Evolutionary conservation across 2,329 filamentous ascomycete genomes (phyloP), one percentile per base, ranked within the genome.

Genomic region (Sarocladium kiliense): DNA sequence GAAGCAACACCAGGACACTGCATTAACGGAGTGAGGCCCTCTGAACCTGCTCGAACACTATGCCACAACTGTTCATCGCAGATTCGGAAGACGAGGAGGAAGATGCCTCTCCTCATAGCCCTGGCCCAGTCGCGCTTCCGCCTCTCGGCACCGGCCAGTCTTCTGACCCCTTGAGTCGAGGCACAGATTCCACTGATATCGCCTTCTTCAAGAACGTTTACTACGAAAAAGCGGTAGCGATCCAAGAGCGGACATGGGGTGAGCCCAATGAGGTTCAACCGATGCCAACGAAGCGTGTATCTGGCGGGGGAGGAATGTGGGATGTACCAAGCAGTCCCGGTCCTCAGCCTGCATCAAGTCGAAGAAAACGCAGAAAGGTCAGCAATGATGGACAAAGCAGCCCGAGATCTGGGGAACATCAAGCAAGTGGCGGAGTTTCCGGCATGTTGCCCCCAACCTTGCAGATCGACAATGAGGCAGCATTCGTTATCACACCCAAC

Each of bases 121-220:
- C 57, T 49, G 26, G 42, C 49, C 36, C 55, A 54, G 39, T 54
- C 41, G 59, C 56, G 27, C 59, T 61, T 25, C 65, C 62, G 18
- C 64, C 63, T 14, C 57, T 55, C 54, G 58, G 58, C 60, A 67
- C 66, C 56, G 60, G 62, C 55, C 62, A 63, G 36, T 70, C 71
- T 6, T 51, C 47, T 21, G 47, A 51, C 19, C 47, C 47, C 6
- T 23, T 51, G n/a, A 36, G 47, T 18, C 10, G 47, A 36, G 47
- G 47, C 10, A 51, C 47, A 19, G 67, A 63, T 21, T 80, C 77
- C 16, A 80, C 78, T 1, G 75, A 80, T 56, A 69, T 72, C 1
- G 70, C 68, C 0, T 75, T 78, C 59, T 80, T 80, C 58, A 71
- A 72, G 47, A 69, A 66, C 51, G 62, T 80, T 10, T 79, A 77